Percentiles rank a stretch among this genome's conserved stretches.
Evolutionary conservation across 2,329 filamentous ascomycete species (phyloP).

Genomic region (Xylariaceae sp.): DNA sequence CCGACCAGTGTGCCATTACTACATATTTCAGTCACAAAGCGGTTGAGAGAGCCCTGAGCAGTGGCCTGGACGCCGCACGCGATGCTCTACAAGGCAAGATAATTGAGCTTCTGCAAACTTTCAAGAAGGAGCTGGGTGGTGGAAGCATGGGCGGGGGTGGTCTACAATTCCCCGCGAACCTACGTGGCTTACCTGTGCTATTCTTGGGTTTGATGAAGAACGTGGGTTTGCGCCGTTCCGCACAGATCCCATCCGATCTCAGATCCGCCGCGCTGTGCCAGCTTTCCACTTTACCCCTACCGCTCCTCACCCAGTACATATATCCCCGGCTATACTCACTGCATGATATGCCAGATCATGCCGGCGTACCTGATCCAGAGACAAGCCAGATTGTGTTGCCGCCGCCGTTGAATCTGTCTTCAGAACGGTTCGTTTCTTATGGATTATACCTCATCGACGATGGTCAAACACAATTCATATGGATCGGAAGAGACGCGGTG

Average conservation of each 20-base stretch:
- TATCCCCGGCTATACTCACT: constrained; percentile 84
- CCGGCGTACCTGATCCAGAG: constrained; percentile 81
- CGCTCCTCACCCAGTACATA: constrained; percentile 91
- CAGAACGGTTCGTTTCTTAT: constrained; percentile 84
- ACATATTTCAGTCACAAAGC: constrained; percentile 98
- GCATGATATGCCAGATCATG: constrained; percentile 95
- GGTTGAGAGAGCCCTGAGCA: constrained; percentile 85
- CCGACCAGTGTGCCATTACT: constrained; percentile 91
- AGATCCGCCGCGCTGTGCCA: constrained; percentile 91
- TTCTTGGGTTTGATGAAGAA: constrained; percentile 97
- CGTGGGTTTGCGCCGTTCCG: constrained; percentile 88
- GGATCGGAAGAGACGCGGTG: constrained; percentile 92
- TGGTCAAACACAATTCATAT: constrained; percentile 96
- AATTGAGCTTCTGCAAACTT: constrained; percentile 90
- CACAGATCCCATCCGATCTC: constrained; percentile 92
- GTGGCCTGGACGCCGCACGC: constrained; percentile 86
- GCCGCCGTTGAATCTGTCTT: constrained; percentile 83
- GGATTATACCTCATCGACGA: constrained; percentile 97
- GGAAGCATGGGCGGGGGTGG: constrained; percentile 92
- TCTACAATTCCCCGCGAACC: constrained; percentile 91
- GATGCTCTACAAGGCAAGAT: constrained; percentile 92
- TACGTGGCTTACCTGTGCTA: constrained; percentile 84
- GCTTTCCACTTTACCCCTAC: constrained; percentile 90
- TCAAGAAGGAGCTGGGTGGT: constrained; percentile 94
- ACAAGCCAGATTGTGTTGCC: constrained; percentile 91